Base-by-base conservation (phyloP, 2,329 filamentous ascomycete species). In the Trichoderma guizhouense region DNA sequence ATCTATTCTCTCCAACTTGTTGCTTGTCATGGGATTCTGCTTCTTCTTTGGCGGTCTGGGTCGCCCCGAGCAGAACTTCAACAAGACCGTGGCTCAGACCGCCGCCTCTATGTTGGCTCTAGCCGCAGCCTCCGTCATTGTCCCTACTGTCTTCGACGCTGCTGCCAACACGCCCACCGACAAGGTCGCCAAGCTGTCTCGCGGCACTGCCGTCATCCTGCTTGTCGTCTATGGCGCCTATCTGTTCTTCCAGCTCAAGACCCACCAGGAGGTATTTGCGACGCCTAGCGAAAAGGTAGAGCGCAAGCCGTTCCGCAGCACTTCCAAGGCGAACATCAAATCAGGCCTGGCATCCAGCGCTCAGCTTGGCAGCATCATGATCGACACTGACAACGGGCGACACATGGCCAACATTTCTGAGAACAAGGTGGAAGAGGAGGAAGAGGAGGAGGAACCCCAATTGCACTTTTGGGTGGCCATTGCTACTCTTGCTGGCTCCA, bases 231-330 rank as follows among this genome's bases (percentile, higher is more conserved):
- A 98, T 80, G 90, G 82, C 64, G 92, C 89, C 71, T 98, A 97
- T 78, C 90, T 98, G 2, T 87, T 93, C 81, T 98, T 98, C 85
- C 95, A 98, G 81, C 90, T 98, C 72, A 93, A 94, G 80, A 95
- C 95, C 0, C 95, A 98, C 80, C 86, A 87, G 28, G 84, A 84
- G 9, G 91, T 97, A 79, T 98, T 97, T 85, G 93, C 92, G 79
- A 89, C 90, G 67, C 90, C 93, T 39, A 93, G 91, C 75, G 87
- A 93, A 76, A 97, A 97, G 81, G 91, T 92, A 0, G 88, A 90
- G 3, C 93, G 82, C 51, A 86, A 82, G 77, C 87, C 86, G 3
- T 85, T 80, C 79, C 60, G 66, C 21, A 61, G 66, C 39, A 30
- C 79, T 69, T 72, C 75, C 5, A 34, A 75, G 11, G 78, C 79